These are phyloP conservation scores for Fremontodendron californicum DNA, from an alignment of 345 rosid genomes.

Conservation along the genomic window DNA sequence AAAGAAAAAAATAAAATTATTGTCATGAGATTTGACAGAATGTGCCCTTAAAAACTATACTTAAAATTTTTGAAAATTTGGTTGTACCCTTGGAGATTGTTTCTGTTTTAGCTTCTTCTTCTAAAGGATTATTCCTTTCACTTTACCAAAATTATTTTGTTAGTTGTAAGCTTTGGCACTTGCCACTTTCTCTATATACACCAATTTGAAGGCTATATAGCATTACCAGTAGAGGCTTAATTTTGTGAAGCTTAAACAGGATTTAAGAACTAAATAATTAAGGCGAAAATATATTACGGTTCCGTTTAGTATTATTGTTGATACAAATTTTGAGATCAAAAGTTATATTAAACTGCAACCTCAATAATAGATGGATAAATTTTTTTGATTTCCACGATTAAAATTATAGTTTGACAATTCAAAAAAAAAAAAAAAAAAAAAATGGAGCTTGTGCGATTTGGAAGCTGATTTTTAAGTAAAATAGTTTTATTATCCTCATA, in stretches of 20 bases:
- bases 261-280: neutral
- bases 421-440: too few species aligned
- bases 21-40: constrained; percentile 3
- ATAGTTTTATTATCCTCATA: too few species aligned
- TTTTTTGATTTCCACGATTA: too few species aligned
- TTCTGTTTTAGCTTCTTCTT: constrained; percentile 16
- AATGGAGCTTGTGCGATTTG: too few species aligned
- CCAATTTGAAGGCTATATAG: neutral
- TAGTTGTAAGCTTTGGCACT: neutral
- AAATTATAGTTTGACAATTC: too few species aligned
- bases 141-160: neutral
- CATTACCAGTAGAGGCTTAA: too few species aligned
- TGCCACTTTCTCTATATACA: neutral
- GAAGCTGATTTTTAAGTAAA: too few species aligned
- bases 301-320: too few species aligned
- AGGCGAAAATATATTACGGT: neutral
- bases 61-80: neutral
- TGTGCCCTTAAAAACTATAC: neutral
- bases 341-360: too few species aligned
- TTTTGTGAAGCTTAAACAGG: neutral
- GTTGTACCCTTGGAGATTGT: constrained; percentile 7
- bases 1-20: neutral
- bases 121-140: constrained; percentile 9
- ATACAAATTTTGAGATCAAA: too few species aligned
- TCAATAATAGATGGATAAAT: too few species aligned